phyloP scores from a whole-genome alignment of 2,329 filamentous ascomycete species.

The Aciculosporium take region DNA sequence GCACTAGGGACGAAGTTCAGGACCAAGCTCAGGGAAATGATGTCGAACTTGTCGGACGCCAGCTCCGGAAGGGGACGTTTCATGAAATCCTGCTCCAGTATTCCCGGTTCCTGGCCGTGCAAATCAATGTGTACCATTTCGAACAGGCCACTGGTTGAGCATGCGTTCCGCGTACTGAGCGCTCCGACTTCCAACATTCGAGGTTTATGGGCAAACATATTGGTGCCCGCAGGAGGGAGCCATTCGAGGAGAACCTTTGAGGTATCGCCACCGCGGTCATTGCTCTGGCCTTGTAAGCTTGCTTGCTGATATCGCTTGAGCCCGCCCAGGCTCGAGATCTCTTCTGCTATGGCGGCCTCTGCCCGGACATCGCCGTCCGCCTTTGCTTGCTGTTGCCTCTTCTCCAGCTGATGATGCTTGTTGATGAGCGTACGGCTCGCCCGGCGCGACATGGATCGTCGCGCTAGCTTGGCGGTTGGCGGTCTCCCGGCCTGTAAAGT shows the following conservation, averaged over 20 bases:
- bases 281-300: constrained; percentile 53
- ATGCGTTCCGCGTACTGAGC: constrained; percentile 71
- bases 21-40: constrained; percentile 83
- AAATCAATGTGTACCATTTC: constrained; percentile 76
- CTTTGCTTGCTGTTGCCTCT: constrained; percentile 42
- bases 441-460: constrained; percentile 48
- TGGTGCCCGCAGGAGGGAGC: constrained; percentile 27
- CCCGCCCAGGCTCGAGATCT: constrained; percentile 45
- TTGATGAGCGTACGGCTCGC: constrained; percentile 52
- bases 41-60: constrained; percentile 58
- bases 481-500: constrained; percentile 38
- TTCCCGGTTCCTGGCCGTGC: constrained; percentile 69
- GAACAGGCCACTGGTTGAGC: constrained; percentile 57
- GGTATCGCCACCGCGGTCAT: constrained; percentile 53
- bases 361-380: constrained; percentile 33
- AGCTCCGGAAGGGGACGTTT: constrained; percentile 55
- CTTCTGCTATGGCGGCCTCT: constrained; percentile 31
- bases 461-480: constrained; percentile 33
- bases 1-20: constrained; percentile 86
- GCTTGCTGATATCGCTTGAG: constrained; percentile 51
- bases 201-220: constrained; percentile 20
- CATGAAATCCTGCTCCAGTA: constrained; percentile 91
- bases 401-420: constrained; percentile 50
- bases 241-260: constrained; percentile 50
- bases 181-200: constrained; percentile 81